Evolutionary conservation across 2,329 filamentous ascomycete species (phyloP), one percentile per base, ranked within the genome.

Genomic region (Cordyceps militaris): DNA sequence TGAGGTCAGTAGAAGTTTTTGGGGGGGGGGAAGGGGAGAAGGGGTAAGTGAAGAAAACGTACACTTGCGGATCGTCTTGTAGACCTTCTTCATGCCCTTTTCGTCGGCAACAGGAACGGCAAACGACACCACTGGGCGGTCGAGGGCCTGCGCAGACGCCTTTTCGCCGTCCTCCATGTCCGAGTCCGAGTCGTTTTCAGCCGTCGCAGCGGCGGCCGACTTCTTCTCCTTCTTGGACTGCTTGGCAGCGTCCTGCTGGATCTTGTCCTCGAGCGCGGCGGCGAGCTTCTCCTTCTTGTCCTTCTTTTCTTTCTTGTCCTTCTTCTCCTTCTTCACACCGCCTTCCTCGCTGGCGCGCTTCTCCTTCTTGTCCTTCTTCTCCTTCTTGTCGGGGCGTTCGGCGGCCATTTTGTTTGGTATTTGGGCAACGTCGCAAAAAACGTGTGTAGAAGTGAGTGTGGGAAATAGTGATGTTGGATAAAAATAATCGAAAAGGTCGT

Each of bases 71-170:
- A 81, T 79, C 36, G 74, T 76, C 77, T 81, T 81, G 73, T 79
- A 76, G 55, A 80, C 72, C 77, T 82, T 83, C 78, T 84, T 84
- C 69, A 80, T 79, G 54, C 76, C 81, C 80, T 95, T 94, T 62
- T 90, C 89, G 62, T 91, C 86, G 28, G 87, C 87, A 60, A 95
- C 76, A 34, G 91, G 89, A 65, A 88, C 80, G 58, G 92, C 91
- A 69, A 96, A 94, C 30, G 91, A 88, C 57, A 95, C 89, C 49
- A 95, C 77, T 59, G 86, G 84, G 65, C 79, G 69, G 71, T 77
- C 74, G 57, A 78, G 69, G 51, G 72, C 66, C 32, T 68, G 57
- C 2, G 36, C 55, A 54, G 78, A 74, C 44, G 73, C 65, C 63
- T 73, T 56, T 23, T 60, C 54, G 19, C 68, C 67, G 14, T 71